Base-by-base conservation (phyloP, 2,329 filamentous ascomycete genomes). In the Dendryphion nanum region DNA sequence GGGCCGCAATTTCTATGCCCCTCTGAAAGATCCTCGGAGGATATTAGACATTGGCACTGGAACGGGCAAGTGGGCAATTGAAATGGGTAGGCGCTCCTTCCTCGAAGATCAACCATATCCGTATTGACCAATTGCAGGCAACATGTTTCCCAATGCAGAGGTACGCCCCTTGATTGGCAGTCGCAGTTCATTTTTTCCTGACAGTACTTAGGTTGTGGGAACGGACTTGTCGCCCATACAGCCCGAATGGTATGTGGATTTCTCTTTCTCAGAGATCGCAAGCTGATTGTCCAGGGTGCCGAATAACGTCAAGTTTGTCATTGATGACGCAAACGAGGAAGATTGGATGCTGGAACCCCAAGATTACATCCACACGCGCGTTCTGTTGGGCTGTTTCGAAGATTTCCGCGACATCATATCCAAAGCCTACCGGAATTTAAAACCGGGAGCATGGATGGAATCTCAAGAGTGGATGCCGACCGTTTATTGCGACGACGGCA, bases 251-350 rank as follows among this genome's bases (percentile, higher is more conserved):
- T 61, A 53, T 44, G 23, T 30, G 16, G 12, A 30, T 10, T 30
- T 30, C 10, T 17, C 13, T 30, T 10, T 30, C 10, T 14, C 13
- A 30, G 16, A 16, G 29, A 4, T 10, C 16, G 10, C 10, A 14
- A 8, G 12, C 29, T 30, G 16, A 30, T 30, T 10, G 17, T 19
- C 4, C 20, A 64, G 63, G 48, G 55, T 88, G 1, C 85, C 86
- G 0, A 76, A 78, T 14, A 90, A 90, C 45, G 82, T 89, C 12
- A 78, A 81, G 45, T 90, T 90, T 48, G 80, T 81, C 43, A 76
- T 90, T 31, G 84, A 89, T 55, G 85, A 89, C 55, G 73, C 75
- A 35, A 78, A 81, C 53, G 68, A 73, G 2, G 69, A 47, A 7
- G 75, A 84, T 38, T 82, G 79, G 79, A 66, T 77, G 65, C 56